Evolutionary conservation across 176 grass and related monocot species (phyloP).

Genomic region (Musa beccarii): DNA sequence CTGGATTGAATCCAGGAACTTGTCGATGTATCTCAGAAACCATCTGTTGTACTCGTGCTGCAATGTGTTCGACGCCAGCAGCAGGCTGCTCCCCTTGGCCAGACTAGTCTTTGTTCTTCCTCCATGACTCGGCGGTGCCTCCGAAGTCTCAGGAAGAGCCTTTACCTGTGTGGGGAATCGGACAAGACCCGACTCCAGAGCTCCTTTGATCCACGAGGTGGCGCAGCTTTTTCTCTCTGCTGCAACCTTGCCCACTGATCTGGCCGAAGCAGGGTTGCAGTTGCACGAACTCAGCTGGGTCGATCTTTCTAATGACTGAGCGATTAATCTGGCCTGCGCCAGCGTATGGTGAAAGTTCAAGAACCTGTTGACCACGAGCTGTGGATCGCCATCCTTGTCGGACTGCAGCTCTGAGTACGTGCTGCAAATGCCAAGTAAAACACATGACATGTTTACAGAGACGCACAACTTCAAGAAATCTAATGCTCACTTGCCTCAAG

Average conservation of each 20-base stretch:
- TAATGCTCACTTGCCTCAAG: slow-evolving; percentile 29
- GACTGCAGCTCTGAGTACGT: slow-evolving; percentile 61
- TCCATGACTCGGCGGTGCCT: slow-evolving; percentile 6
- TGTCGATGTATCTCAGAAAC: slow-evolving; percentile 83
- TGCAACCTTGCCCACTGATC: slow-evolving; percentile 36
- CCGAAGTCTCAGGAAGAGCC: slow-evolving; percentile 17
- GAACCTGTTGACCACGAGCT: slow-evolving; percentile 53
- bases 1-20: slow-evolving; percentile 58
- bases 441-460: no score
- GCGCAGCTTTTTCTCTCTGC: slow-evolving; percentile 57
- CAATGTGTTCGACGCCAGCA: slow-evolving; percentile 23
- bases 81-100: slow-evolving; percentile 28
- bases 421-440: slow-evolving; percentile 21
- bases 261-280: slow-evolving; percentile 13
- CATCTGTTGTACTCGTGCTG: slow-evolving; percentile 44
- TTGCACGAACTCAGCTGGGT: slow-evolving; percentile 24
- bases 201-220: slow-evolving; percentile 63
- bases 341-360: slow-evolving; percentile 58
- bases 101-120: slow-evolving; percentile 35
- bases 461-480: no score
- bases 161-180: slow-evolving; percentile 35
- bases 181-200: slow-evolving; percentile 53
- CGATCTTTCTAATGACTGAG: slow-evolving; percentile 43
- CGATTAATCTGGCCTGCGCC: slow-evolving; percentile 40
- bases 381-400: slow-evolving; percentile 65